Base-by-base conservation (phyloP, 2,329 filamentous ascomycete species). In the Colletotrichum zoysiae region DNA sequence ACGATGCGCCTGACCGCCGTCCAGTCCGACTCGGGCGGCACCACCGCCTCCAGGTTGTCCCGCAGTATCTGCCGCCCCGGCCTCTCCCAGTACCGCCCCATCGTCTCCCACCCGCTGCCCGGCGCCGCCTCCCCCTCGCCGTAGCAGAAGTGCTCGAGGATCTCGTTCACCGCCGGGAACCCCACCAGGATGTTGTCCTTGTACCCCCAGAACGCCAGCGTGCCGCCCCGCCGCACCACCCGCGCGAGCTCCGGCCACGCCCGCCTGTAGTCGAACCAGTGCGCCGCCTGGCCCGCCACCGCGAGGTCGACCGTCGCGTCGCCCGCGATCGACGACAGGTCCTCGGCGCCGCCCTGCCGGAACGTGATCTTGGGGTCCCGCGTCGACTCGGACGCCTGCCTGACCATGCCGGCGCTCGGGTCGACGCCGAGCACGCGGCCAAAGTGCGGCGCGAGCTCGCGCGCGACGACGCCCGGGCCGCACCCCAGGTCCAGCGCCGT, bases 151-250 rank as follows among this genome's bases (percentile, higher is more conserved):
- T 81, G 79, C 76, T 88, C 81, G 76, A 91, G 83, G 33, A 91
- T 82, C 56, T 78, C 77, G 33, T 86, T 89, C 20, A 88, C 88
- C 44, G 77, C 76, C 8, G 86, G 84, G 74, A 84, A 84, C 30
- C 87, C 85, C 20, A 89, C 79, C 63, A 92, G 84, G 44, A 89
- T 82, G 76, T 88, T 89, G 79, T 92, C 90, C 76, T 88, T 89
- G 79, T 92, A 92, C 2, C 89, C 89, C 88, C 87, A 91, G 77
- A 90, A 89, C 0, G 89, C 89, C n/a, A 92, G 75, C 0, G 87
- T 88, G 20, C 89, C 90, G 18, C 87, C 87, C 2, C 79, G 78
- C 60, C 86, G 83, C 51, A 91, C 80, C 9, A 89, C 85, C 16
- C 88, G 83, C 12, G 81, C 81, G 69, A 92, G 77, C 76, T 88